Evolutionary conservation across 371 early-diverging fungal species (phyloP), one percentile per base, ranked within the genome.

Genomic region (Batrachochytrium dendrobatidis): DNA sequence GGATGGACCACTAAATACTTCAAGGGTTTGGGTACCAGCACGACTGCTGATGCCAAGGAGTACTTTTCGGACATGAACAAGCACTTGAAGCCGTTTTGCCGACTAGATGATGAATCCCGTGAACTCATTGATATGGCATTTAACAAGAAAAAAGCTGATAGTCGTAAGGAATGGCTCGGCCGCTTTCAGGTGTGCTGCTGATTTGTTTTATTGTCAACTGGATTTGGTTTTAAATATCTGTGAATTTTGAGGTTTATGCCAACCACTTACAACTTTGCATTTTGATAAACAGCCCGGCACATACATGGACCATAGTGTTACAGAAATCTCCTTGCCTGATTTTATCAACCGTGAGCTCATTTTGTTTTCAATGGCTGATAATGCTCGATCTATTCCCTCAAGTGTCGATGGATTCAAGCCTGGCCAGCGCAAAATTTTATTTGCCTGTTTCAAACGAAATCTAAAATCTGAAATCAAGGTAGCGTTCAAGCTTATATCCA

Each of bases 371-470:
- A 92, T 98, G 81, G 98, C 98, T 0, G 99, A 99, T 70, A 99
- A 99, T 66, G 80, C 89, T 17, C 86, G 99, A 34, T 95, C 96
- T 1, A 99, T 99, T 63, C 99, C 99, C 2, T 91, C 85, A n/a
- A 78, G 92, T 8, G 86, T 99, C 0, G 99, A 99, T 74, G 99
- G 99, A 1, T 80, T 99, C 28, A 99, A 99, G 73, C 99, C 99
- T 3, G 98, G 96, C 26, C 99, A 99, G 73, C 85, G 99, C 65
- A 99, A 99, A 73, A 94, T 98, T 34, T 66, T 99, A 39, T 99
- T 84, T 79, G 85, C 87, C 32, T 89, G 93, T 63, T 91, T 98
- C 68, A 94, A 95, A 65, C 85, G 91, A 57, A 92, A 94, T 58
- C 75, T 88, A 32, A 83, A 78, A 45, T 65, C 69, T 6, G 99